These are phyloP conservation scores for Penicilliopsis zonata DNA, from an alignment of 495 filamentous ascomycete genomes.

Conservation along the genomic window DNA sequence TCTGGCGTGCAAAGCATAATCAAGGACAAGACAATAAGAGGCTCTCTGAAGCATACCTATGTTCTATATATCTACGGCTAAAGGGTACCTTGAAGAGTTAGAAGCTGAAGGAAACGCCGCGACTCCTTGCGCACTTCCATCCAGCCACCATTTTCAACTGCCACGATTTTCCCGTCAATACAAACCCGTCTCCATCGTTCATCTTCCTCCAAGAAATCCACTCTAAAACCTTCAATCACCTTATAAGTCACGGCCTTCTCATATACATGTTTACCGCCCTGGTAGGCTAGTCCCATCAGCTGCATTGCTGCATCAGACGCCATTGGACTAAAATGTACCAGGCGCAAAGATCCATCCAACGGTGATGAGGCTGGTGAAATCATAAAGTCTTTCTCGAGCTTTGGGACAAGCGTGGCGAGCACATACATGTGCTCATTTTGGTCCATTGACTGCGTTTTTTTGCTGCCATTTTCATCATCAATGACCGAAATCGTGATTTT, in stretches of 20 bases:
- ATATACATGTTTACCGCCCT: conserved; percentile 57
- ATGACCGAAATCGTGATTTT: conserved; percentile 30
- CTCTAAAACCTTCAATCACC: conserved; percentile 45
- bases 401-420: conserved; percentile 60
- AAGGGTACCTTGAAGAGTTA: too few relatives aligned
- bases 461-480: conserved; percentile 9
- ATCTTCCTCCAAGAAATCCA: conserved; percentile 51
- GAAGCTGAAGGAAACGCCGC: too few relatives aligned
- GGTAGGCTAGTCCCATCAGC: conserved; percentile 66
- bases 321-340: conserved; percentile 63
- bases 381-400: conserved; percentile 66
- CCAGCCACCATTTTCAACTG: conserved; percentile 56
- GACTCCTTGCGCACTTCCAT: conserved; percentile 45
- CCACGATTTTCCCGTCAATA: conserved; percentile 77
- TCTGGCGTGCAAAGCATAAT: too few relatives aligned
- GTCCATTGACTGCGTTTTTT: conserved; percentile 17
- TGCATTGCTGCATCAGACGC: conserved; percentile 52
- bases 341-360: conserved; percentile 50
- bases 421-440: conserved; percentile 55
- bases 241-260: conserved; percentile 53
- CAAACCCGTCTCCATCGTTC: conserved; percentile 73
- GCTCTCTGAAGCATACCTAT: too few relatives aligned
- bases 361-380: conserved; percentile 62
- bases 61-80: too few relatives aligned
- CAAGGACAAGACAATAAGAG: too few relatives aligned